Evolutionary conservation across 169 alveolate species (phyloP).

Genomic region (Plasmodium billcollinsi): DNA sequence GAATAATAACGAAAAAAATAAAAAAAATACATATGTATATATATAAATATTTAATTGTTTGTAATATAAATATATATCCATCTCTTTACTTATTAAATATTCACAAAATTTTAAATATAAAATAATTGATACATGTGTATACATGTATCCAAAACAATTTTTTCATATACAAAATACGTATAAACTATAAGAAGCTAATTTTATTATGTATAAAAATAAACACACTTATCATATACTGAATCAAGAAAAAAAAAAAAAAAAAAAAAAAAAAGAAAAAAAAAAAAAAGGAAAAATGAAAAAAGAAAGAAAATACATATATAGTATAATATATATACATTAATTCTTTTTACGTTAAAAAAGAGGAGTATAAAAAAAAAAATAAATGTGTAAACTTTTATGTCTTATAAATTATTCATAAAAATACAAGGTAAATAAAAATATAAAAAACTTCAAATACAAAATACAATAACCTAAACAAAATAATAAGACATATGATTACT

Average conservation of each 20-base stretch:
- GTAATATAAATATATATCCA: not conserved
- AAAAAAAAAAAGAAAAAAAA: not conserved
- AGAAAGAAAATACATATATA: slow-evolving; percentile 2
- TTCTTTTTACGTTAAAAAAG: not conserved
- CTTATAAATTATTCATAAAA: slow-evolving; percentile 23
- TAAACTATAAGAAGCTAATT: too few relatives aligned
- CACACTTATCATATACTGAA: slow-evolving; percentile 2
- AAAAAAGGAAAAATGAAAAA: too few relatives aligned
- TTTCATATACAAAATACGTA: too few relatives aligned
- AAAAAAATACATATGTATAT: too few relatives aligned
- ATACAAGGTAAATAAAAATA: slow-evolving; percentile 21
- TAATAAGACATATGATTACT: slow-evolving; percentile 47
- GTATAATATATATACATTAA: not conserved
- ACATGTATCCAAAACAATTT: not conserved
- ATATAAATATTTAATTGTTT: too few relatives aligned
- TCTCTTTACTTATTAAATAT: not conserved
- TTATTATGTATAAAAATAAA: too few relatives aligned
- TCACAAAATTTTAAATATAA: too few relatives aligned
- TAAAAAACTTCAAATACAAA: slow-evolving; percentile 11
- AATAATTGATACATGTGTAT: not conserved
- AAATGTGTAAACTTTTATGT: slow-evolving; percentile 54
- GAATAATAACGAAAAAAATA: too few relatives aligned
- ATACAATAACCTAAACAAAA: slow-evolving; percentile 50
- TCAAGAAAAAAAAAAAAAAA: slow-evolving; percentile 16
- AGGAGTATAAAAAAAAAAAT: slow-evolving; percentile 20